These are phyloP conservation scores for Hypomyces perniciosus DNA, from an alignment of 2,329 filamentous ascomycete species.

Conservation along the genomic window DNA sequence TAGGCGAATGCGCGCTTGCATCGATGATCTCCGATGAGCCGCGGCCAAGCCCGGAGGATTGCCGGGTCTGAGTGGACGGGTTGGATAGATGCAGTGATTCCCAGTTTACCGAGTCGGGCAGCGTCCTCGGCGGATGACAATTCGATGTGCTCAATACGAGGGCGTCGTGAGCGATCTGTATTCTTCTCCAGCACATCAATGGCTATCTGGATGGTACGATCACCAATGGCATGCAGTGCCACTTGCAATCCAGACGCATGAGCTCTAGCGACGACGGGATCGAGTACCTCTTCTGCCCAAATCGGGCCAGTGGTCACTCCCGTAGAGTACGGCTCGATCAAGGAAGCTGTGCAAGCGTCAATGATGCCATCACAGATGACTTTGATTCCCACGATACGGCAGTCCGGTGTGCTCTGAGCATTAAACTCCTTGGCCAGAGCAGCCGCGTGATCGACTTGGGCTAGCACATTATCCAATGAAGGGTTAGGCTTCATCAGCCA, in stretches of 20 bases:
- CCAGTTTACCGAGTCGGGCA: constrained; percentile 47
- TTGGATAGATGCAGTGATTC: constrained; percentile 56
- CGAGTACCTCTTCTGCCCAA: constrained; percentile 48
- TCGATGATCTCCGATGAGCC: constrained; percentile 47
- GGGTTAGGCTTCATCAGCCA: constrained; percentile 49
- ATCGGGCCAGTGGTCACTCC: constrained; percentile 43
- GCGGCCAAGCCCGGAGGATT: constrained; percentile 55
- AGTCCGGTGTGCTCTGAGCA: constrained; percentile 29
- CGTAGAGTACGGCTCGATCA: constrained; percentile 52
- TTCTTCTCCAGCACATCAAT: constrained; percentile 47
- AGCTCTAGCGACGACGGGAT: constrained; percentile 48
- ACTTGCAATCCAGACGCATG: constrained; percentile 50
- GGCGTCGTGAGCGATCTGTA: constrained; percentile 42
- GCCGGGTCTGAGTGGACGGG: constrained; percentile 56
- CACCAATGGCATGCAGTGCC: constrained; percentile 61
- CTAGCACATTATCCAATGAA: constrained; percentile 33
- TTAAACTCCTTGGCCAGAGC: constrained; percentile 34
- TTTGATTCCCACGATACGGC: constrained; percentile 55
- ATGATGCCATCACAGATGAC: constrained; percentile 60
- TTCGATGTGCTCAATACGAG: constrained; percentile 61
- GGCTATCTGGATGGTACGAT: constrained; percentile 51
- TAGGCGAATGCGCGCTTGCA: constrained; percentile 58
- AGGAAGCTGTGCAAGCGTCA: constrained; percentile 57
- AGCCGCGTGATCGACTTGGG: constrained; percentile 45
- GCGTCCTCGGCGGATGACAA: constrained; percentile 51